These are phyloP conservation scores for Tulasnella sp. DNA, from an alignment of 768 basidiomycete species.

Conservation along the genomic window DNA sequence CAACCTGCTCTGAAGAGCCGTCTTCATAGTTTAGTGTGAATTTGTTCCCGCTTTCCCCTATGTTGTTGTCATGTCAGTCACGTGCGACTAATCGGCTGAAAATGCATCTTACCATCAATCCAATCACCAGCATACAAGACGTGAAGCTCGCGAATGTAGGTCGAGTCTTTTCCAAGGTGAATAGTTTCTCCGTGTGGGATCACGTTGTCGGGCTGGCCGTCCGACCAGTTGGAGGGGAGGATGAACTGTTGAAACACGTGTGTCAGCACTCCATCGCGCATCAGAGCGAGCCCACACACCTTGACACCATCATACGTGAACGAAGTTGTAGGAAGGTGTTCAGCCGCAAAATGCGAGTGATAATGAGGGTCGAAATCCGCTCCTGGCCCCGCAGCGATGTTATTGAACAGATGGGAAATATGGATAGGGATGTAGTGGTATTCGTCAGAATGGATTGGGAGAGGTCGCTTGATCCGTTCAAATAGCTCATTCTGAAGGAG, in stretches of 20 bases:
- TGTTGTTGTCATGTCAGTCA: neutral
- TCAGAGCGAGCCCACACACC: constrained; percentile 1
- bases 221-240: constrained; percentile 15
- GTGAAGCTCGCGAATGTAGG: constrained; percentile 38
- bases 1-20: constrained; percentile 26
- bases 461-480: neutral
- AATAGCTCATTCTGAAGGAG: neutral
- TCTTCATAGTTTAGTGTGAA: constrained; percentile 38
- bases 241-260: constrained; percentile 15
- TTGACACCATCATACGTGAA: constrained; percentile 23
- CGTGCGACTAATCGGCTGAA: neutral
- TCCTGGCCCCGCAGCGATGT: constrained; percentile 27
- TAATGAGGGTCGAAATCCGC: constrained; percentile 29
- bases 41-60: constrained; percentile 48
- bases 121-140: constrained; percentile 43
- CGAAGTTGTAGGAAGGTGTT: constrained; percentile 20
- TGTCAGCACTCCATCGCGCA: neutral
- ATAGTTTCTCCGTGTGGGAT: constrained; percentile 45
- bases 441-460: neutral
- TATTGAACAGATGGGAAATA: constrained; percentile 28
- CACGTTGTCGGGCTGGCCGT: constrained; percentile 39
- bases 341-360: constrained; percentile 19
- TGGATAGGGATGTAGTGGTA: constrained; percentile 27
- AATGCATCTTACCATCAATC: constrained; percentile 41
- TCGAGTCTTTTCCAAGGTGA: constrained; percentile 32